Percentiles rank a stretch among this genome's conserved stretches.
phyloP scores from a whole-genome alignment of 2,329 filamentous ascomycete species.

The Sclerotinia glacialis region DNA sequence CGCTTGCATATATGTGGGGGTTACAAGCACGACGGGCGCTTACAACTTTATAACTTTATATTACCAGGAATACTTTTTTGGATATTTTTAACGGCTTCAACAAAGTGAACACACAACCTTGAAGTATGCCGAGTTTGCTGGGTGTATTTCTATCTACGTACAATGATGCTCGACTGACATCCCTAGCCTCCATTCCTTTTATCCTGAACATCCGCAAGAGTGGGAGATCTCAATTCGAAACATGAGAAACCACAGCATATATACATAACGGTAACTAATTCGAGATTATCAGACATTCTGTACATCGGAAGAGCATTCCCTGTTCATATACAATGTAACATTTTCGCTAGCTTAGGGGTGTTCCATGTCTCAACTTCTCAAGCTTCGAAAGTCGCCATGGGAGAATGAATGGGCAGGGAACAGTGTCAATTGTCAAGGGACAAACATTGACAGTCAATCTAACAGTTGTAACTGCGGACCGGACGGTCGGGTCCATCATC shows the following conservation, averaged over 20 bases:
- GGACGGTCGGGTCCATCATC: neutral
- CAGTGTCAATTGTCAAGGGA: neutral
- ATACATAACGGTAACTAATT: neutral
- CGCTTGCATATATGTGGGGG: slow-evolving; percentile 16
- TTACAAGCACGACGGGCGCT: slow-evolving; percentile 15
- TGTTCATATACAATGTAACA: neutral
- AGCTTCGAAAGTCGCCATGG: neutral
- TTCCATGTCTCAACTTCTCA: neutral
- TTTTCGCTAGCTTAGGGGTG: neutral
- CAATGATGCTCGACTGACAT: slow-evolving; percentile 3
- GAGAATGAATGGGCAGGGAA: neutral
- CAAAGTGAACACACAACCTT: slow-evolving; percentile 7
- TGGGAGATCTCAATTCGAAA: slow-evolving; percentile 16
- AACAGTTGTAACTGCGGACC: slow-evolving; percentile 5
- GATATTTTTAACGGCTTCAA: neutral
- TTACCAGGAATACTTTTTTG: neutral
- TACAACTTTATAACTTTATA: slow-evolving; percentile 10
- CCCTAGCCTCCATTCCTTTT: neutral
- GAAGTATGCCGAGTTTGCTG: slow-evolving; percentile 1
- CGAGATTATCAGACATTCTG: neutral
- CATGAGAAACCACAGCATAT: neutral
- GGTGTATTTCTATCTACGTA: neutral
- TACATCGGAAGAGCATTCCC: neutral
- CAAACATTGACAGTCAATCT: neutral
- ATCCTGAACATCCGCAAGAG: neutral